phyloP scores from a whole-genome alignment of 352 stramenopile species.

The Phytophthora melonis region DNA sequence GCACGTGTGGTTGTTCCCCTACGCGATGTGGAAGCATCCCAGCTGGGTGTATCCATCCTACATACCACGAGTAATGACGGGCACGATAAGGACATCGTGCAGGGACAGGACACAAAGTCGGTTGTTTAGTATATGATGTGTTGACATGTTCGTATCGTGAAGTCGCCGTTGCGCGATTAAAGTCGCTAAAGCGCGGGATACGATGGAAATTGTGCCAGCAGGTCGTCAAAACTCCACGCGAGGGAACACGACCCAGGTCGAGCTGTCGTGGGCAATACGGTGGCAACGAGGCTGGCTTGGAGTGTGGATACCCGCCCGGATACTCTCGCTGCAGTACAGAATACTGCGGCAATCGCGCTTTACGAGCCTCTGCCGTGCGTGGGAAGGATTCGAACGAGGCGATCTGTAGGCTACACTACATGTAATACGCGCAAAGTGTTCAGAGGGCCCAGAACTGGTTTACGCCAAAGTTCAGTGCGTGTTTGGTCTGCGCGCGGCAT shows the following conservation, averaged over 20 bases:
- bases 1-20: conserved; percentile 32
- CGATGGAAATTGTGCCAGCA: not conserved
- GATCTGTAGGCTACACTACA: conserved; percentile 20
- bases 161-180: not conserved
- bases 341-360: not conserved
- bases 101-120: not conserved
- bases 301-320: not conserved
- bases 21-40: not conserved
- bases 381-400: conserved; percentile 27
- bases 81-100: not conserved
- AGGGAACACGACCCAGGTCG: conserved; percentile 20
- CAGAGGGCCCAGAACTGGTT: not conserved
- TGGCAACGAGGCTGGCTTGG: not conserved
- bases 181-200: conserved; percentile 19
- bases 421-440: not conserved
- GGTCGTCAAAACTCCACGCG: not conserved
- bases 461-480: conserved; percentile 22
- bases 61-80: conserved; percentile 19
- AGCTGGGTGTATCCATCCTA: conserved; percentile 29
- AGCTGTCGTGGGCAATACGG: conserved; percentile 11
- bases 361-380: conserved; percentile 22
- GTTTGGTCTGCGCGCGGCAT: not conserved
- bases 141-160: conserved; percentile 21
- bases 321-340: not conserved
- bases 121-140: not conserved